Evolutionary conservation across 1,284 basidiomycete genomes (phyloP), one percentile per base, ranked within the genome.

Genomic region (Tilletia setariae): DNA sequence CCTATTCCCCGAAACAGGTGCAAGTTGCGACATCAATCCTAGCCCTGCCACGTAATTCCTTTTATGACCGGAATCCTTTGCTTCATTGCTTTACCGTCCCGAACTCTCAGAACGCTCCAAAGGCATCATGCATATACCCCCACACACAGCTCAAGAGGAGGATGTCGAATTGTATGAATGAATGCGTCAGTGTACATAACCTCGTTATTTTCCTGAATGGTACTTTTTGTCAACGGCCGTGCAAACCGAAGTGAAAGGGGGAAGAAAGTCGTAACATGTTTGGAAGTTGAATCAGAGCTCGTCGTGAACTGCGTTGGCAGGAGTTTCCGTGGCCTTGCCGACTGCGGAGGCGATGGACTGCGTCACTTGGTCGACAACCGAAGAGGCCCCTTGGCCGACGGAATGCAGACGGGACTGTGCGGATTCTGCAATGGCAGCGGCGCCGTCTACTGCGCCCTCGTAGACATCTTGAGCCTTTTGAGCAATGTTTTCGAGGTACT

Each of bases 271-370:
- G 35, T 40, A 4, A 40, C 11, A 40, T 40, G 11, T 40, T 40
- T 40, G 51, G 51, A 49, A 15, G 51, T 53, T 23, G 21, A 25
- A 53, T 61, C 56, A 61, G 28, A 61, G 56, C 28, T 61, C 56
- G 25, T 61, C 56, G 30, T 61, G 56, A 7, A 35, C 30, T 19
- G 25, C 13, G n/a, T 35, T 16, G 28, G n/a, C 30, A 11, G 35
- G 19, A 30, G 28, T 61, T 30, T 32, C 15, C 15, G 32, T 30
- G 16, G 56, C 56, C 7, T 35, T 28, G 23, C 51, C 51, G 15
- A 25, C 51, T 7, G 21, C 51, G 1, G 51, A 53, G n/a, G 51
- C 16, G 21, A 25, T 28, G 16, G 51, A 53, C 8, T 25, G 21
- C 2, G 51, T 53, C 13, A 28, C 51, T 28, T 53, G 51, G 13